Conservation (phyloP, 2,329 filamentous ascomycete species). For the Conoideocrella luteorostrata region DNA sequence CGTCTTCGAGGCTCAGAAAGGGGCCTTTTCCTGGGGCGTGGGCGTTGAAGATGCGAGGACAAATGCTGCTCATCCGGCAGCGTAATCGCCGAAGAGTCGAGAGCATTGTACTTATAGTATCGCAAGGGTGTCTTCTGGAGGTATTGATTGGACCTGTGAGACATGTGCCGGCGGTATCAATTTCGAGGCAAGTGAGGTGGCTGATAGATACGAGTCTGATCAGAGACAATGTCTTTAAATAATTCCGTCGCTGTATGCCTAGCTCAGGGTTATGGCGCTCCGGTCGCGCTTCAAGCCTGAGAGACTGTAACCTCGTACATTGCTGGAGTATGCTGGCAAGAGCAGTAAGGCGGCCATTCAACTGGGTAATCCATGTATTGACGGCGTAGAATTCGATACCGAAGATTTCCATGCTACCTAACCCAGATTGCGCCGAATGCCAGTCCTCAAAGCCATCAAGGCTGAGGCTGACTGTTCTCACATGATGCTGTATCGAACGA, state of each 20-base stretch:
- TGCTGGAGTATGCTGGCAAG: slow-evolving; percentile 8
- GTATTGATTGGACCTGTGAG: neutral
- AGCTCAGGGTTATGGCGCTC: slow-evolving; percentile 6
- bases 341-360: slow-evolving; percentile 2
- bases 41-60: slow-evolving; percentile 7
- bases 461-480: slow-evolving; percentile 1
- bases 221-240: slow-evolving; percentile 7
- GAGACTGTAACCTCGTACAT: slow-evolving; percentile 6
- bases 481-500: slow-evolving; percentile 5
- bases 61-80: slow-evolving; percentile 9
- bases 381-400: slow-evolving; percentile 1
- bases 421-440: slow-evolving; percentile 2
- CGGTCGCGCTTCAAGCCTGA: slow-evolving; percentile 8
- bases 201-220: slow-evolving; percentile 6
- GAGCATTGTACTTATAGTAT: slow-evolving; percentile 5
- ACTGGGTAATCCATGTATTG: slow-evolving; percentile 5
- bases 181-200: slow-evolving; percentile 9
- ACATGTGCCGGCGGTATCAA: slow-evolving; percentile 9
- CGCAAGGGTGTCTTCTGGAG: slow-evolving; percentile 6
- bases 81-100: slow-evolving; percentile 8
- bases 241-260: slow-evolving; percentile 5
- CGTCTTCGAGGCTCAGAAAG: slow-evolving; percentile 2
- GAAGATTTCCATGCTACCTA: neutral
- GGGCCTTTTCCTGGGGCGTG: neutral
- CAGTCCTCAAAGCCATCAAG: slow-evolving; percentile 9